Base-by-base conservation (phyloP, 2,329 filamentous ascomycete genomes). In the Exophiala lecanii-corni region DNA sequence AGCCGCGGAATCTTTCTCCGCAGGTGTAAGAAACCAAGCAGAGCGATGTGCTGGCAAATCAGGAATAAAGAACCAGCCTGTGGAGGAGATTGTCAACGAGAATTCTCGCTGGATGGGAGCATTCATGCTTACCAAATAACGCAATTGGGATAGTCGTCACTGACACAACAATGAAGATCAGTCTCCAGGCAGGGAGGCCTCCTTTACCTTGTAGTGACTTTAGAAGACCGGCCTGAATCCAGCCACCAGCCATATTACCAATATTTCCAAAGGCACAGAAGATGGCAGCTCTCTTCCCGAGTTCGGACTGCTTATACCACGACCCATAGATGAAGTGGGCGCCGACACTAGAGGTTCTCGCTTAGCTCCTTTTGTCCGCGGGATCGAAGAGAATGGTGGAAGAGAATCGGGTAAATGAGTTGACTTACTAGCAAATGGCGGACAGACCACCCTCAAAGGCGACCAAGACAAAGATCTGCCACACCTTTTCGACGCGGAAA, bases 51-150 rank as follows among this genome's bases (percentile, higher is more conserved):
- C 54, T 7, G 68, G 68, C 3, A 71, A 54, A 41, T 68, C 64
- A 2, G 68, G 68, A 16, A 71, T 70, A 28, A 68, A 66, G 10
- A 70, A 54, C 67, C 67, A 71, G 4, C 66, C 65, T 67, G 4
- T 41, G 19, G n/a, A 4, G n/a, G 3, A 18, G 4, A 5, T 20
- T 23, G 18, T 31, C 25, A 43, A 30, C 7, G n/a, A n/a, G n/a
- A n/a, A n/a, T 33, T 12, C 1, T n/a, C 9, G 12, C 35, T 20
- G 3, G 31, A 19, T 12, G 10, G 6, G n/a, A 15, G 9, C 15
- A 28, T 34, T 16, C 12, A 5, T 2, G 3, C 54, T 36, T 36
- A 65, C 66, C 66, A 41, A 68, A 68, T 5, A 68, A 39, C 2
- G 64, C 67, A 34, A 67, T 60, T 0, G 67, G 67, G 4, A 70